Percentiles rank a stretch among this genome's conserved stretches.
These are phyloP conservation scores for Rheum nobile DNA, from an alignment of 148 eudicot genomes.

Conservation along the genomic window DNA sequence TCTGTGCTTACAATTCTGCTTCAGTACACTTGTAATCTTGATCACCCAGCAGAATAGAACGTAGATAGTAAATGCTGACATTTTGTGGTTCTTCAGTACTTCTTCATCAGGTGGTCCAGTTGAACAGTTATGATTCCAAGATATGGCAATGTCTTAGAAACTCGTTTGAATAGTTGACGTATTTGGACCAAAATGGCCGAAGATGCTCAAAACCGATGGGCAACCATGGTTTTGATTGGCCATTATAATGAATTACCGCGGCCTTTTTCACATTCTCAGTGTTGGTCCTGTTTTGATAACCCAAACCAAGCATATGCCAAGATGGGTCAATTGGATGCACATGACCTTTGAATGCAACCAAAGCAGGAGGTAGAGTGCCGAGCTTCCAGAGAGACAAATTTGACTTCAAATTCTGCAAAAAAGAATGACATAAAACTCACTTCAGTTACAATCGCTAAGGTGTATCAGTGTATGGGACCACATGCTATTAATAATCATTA, in stretches of 20 bases:
- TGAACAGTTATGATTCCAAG: constrained; percentile 49
- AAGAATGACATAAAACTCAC: neutral
- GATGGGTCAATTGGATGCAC: constrained; percentile 82
- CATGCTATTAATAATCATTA: neutral
- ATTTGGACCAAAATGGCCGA: constrained; percentile 96
- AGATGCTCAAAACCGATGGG: constrained; percentile 97
- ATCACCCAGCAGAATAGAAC: constrained; percentile 17
- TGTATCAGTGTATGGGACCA: neutral
- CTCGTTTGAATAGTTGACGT: constrained; percentile 79
- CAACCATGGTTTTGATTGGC: constrained; percentile 97
- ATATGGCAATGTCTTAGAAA: constrained; percentile 89
- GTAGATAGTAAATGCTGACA: constrained; percentile 8
- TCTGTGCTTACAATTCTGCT: constrained; percentile 11
- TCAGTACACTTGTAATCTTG: constrained; percentile 16
- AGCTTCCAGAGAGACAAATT: constrained; percentile 95
- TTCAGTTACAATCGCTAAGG: neutral
- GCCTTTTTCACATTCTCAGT: constrained; percentile 72
- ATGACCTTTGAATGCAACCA: constrained; percentile 90
- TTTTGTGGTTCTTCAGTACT: neutral
- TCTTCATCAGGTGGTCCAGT: constrained; percentile 13
- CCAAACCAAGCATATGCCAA: constrained; percentile 98
- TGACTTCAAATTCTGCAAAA: constrained; percentile 82
- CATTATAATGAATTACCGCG: constrained; percentile 97
- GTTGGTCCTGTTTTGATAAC: constrained; percentile 76
- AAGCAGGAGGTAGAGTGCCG: constrained; percentile 94